Base-by-base conservation (phyloP, 768 basidiomycete species). In the Pulveroboletus ravenelii region DNA sequence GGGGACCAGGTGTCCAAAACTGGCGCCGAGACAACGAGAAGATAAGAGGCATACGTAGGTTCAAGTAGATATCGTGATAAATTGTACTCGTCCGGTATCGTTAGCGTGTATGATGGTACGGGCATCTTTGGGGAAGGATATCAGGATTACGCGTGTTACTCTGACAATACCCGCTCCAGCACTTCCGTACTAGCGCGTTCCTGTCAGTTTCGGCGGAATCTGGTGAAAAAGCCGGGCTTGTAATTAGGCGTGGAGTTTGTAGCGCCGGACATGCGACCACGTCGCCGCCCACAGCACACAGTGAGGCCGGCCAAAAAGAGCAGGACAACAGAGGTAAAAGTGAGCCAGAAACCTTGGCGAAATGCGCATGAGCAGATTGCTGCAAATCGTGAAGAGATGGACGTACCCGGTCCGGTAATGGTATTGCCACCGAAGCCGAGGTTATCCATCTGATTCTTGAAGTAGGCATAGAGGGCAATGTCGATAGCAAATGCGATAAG, bases 401-500 rank as follows among this genome's bases (percentile, higher is more conserved):
- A 69, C 76, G 53, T 57, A 89, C 88, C 89, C 53, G 82, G 81
- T 6, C 75, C 84, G 17, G 85, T 74, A 50, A 72, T 70, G 12
- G 86, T 85, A n/a, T 59, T 64, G 47, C 72, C 66, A 38, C 67
- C 51, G 10, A 51, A 56, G 8, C 64, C 64, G 10, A 89, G 72
- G 48, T 79, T 73, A 39, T 68, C 67, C 58, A 87, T 73, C 55
- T 82, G 72, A 45, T 83, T 73, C 61, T 78, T 81, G 45, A 84
- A 75, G 50, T 75, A 80, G 3, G 73, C 81, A 59, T 72, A 85
- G 29, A 92, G 78, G 13, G 86, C 84, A 52, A 90, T 84, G 64
- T 92, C 87, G 64, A 87, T 80, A 37, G 79, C 78, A 61, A 91
- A 88, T 1, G 87, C 82, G 54, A 89, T 79, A 48, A 89, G 70